Evolutionary conservation across 371 early-diverging fungal species (phyloP).

Genomic region (Mucor indicus): DNA sequence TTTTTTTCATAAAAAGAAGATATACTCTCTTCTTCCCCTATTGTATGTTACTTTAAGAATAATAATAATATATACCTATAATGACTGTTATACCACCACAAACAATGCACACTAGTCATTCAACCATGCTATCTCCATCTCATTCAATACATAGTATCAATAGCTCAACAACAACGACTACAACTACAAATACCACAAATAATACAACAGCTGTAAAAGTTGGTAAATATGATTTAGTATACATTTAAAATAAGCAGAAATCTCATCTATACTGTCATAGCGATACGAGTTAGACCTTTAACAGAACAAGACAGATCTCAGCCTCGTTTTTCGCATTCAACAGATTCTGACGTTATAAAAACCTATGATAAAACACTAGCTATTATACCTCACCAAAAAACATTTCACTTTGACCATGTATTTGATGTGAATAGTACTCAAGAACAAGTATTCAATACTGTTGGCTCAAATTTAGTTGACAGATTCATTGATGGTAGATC

Average conservation of each 20-base stretch:
- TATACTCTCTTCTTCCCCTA: too few relatives aligned
- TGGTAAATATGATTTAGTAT: not conserved
- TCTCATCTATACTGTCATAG: constrained; percentile 16
- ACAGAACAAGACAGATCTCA: constrained; percentile 43
- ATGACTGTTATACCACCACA: too few relatives aligned
- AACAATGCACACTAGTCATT: too few relatives aligned
- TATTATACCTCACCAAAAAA: constrained; percentile 51
- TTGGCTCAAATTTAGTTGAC: constrained; percentile 71
- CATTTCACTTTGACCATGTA: constrained; percentile 78
- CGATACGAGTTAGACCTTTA: constrained; percentile 58
- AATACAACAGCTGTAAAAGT: constrained; percentile 17
- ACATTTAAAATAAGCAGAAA: too few relatives aligned
- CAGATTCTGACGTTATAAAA: constrained; percentile 42
- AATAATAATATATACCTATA: too few relatives aligned
- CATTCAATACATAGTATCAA: too few relatives aligned
- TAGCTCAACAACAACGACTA: too few relatives aligned
- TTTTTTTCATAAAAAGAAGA: too few relatives aligned
- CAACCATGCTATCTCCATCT: too few relatives aligned
- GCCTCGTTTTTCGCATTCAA: constrained; percentile 43
- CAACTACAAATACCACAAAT: too few relatives aligned
- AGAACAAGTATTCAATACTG: constrained; percentile 67
- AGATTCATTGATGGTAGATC: constrained; percentile 84
- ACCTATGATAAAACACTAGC: constrained; percentile 34
- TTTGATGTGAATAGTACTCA: constrained; percentile 71
- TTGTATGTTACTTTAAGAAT: too few relatives aligned